Evolutionary conservation across 495 filamentous ascomycete genomes (phyloP), one percentile per base, ranked within the genome.

Genomic region (Xylaria acuta): DNA sequence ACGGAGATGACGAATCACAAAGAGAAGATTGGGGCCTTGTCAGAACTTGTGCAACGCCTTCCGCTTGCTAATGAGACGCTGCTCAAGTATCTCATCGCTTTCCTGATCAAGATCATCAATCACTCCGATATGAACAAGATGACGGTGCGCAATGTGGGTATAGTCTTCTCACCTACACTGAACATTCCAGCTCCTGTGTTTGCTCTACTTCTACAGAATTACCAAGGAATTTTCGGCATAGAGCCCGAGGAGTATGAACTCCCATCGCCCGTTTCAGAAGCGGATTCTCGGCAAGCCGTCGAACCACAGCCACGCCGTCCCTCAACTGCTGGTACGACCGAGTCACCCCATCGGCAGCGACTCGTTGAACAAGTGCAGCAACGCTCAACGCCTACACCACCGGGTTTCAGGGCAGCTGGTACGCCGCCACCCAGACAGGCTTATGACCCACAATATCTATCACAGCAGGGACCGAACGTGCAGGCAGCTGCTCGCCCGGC

Each of bases 141-240:
- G 96, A 97, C 92, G 6, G 93, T 98, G 66, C 90, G 96, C 49
- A 99, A 99, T 80, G 94, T 99, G 64, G 94, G 96, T 74, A 99
- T 99, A 73, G 95, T 98, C 68, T 99, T 98, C 82, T 96, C 97
- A n/a, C 96, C 96, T 2, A 98, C 97, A 0, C 87, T 98, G 41
- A 98, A 98, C 81, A 98, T 99, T 51, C 95, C 97, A 0, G 94
- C 94, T 1, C 95, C 97, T 20, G 92, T 99, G 8, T 97, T 99
- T 76, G 94, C 94, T 2, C 86, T 94, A 82, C 96, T 99, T 81
- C 87, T 99, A 43, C 94, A 95, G 64, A 94, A 98, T 74, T 97
- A 92, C 76, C 87, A 92, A 74, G 86, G 86, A 49, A 95, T 99
- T 58, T 99, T 98, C 80, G 92, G 91, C 41, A 87, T 91, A 66